These are phyloP conservation scores for Colletotrichum lini DNA, from an alignment of 2,329 filamentous ascomycete species.

Conservation along the genomic window DNA sequence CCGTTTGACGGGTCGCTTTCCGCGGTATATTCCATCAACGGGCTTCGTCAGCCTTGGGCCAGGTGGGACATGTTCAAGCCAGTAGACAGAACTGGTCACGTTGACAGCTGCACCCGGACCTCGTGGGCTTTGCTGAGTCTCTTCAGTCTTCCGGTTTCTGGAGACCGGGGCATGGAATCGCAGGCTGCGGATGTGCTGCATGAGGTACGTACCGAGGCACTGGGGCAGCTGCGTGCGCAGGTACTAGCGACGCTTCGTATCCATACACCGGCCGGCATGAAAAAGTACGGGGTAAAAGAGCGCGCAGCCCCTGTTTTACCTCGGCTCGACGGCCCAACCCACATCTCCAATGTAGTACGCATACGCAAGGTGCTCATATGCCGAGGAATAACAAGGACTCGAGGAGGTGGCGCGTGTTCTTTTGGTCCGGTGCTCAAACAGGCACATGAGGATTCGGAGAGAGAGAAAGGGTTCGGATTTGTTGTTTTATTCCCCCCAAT, in stretches of 20 bases:
- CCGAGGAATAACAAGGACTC: slow-evolving; percentile 21
- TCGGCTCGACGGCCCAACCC: slow-evolving; percentile 23
- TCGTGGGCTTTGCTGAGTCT: background rate
- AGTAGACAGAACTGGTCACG: background rate
- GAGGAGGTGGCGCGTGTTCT: background rate
- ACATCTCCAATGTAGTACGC: background rate
- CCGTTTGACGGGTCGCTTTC: background rate
- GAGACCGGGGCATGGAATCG: background rate
- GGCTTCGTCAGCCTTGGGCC: background rate
- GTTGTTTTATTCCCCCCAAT: slow-evolving; percentile 11
- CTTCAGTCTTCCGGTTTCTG: background rate
- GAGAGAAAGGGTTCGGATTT: background rate
- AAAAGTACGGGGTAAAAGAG: slow-evolving; percentile 24
- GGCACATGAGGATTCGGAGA: background rate
- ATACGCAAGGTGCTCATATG: background rate
- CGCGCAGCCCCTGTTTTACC: slow-evolving; percentile 26
- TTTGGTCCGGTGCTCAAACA: background rate
- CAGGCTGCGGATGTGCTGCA: background rate
- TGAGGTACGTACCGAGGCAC: background rate
- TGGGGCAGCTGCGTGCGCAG: background rate
- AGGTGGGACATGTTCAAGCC: background rate
- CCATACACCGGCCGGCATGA: background rate
- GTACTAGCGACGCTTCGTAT: background rate
- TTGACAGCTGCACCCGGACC: background rate
- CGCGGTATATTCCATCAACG: background rate